A percentile compares a stretch with the other conserved stretches of the same genome.
These are phyloP conservation scores for Theileria annulata DNA, from an alignment of 169 alveolate genomes.

Conservation along the genomic window DNA sequence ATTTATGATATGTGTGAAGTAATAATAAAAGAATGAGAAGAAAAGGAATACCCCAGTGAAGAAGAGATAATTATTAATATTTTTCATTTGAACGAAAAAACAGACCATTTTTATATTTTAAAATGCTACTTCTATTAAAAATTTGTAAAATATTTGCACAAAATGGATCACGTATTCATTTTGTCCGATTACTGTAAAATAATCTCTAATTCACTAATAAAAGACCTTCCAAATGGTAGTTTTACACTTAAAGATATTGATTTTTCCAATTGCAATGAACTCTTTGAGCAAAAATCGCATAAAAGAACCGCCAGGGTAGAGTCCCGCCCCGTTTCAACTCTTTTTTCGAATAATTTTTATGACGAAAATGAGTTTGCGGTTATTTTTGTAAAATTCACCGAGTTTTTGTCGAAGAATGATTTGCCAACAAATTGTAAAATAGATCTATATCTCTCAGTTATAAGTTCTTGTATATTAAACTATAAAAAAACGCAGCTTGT, in stretches of 20 bases:
- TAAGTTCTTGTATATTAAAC: slow-evolving; percentile 39
- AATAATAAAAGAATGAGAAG: not conserved
- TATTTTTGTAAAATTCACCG: not conserved
- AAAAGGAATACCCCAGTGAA: not conserved
- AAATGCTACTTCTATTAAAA: not conserved
- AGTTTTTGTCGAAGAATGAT: slow-evolving; percentile 5
- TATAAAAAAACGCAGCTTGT: slow-evolving; percentile 19
- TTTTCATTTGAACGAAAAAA: not conserved
- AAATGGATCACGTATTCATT: not conserved
- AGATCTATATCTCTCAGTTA: slow-evolving; percentile 13
- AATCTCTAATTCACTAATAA: not conserved
- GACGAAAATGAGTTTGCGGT: slow-evolving; percentile 9
- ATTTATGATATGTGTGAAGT: not conserved
- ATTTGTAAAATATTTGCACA: not conserved
- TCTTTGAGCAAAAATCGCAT: not conserved
- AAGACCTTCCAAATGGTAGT: not conserved
- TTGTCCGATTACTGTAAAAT: not conserved
- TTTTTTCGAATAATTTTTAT: slow-evolving; percentile 37
- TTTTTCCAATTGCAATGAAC: not conserved
- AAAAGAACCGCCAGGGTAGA: not conserved
- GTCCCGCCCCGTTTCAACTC: not conserved
- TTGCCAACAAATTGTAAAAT: not conserved
- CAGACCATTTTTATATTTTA: not conserved
- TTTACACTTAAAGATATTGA: not conserved
- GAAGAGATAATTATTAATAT: not conserved